Percentiles rank a stretch among this genome's conserved stretches.
These are phyloP conservation scores for Plasmodium knowlesi DNA, from an alignment of 169 alveolate species.

Conservation along the genomic window DNA sequence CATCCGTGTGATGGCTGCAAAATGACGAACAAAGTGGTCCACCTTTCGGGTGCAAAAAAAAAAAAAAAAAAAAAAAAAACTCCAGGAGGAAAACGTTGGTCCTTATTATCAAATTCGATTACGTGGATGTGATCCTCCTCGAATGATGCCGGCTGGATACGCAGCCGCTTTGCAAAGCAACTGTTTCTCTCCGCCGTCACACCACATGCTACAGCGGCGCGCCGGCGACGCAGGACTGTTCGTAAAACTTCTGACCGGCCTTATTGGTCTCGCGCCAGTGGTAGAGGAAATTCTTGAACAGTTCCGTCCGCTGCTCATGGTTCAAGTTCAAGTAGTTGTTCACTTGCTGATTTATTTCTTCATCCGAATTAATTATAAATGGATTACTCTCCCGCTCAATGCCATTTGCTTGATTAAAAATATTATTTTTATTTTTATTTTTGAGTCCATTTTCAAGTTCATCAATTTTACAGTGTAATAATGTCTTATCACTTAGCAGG, in stretches of 20 bases:
- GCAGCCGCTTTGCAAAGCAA: not conserved
- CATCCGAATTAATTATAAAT: conserved; percentile 30
- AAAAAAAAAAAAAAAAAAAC: not conserved
- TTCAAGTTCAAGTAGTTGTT: conserved; percentile 46
- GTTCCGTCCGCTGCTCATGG: conserved; percentile 69
- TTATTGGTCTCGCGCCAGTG: conserved; percentile 74
- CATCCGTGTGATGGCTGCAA: not conserved
- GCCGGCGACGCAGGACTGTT: conserved; percentile 23
- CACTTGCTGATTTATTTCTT: conserved; percentile 54
- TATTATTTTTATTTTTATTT: conserved; percentile 9
- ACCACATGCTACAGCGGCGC: not conserved
- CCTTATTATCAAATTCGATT: not conserved
- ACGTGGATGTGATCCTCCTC: not conserved
- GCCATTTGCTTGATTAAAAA: not conserved
- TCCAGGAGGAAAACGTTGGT: not conserved
- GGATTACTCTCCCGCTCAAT: conserved; percentile 26
- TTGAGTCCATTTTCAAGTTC: conserved; percentile 57
- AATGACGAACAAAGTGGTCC: not conserved
- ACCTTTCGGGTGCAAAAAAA: not conserved
- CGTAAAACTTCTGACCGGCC: conserved; percentile 72
- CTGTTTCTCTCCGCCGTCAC: not conserved
- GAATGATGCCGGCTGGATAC: not conserved
- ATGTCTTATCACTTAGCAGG: conserved; percentile 53
- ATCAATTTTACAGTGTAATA: conserved; percentile 71
- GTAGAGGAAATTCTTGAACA: conserved; percentile 56